Conservation (phyloP, 306 rosid species). For the Argentina anserina region DNA sequence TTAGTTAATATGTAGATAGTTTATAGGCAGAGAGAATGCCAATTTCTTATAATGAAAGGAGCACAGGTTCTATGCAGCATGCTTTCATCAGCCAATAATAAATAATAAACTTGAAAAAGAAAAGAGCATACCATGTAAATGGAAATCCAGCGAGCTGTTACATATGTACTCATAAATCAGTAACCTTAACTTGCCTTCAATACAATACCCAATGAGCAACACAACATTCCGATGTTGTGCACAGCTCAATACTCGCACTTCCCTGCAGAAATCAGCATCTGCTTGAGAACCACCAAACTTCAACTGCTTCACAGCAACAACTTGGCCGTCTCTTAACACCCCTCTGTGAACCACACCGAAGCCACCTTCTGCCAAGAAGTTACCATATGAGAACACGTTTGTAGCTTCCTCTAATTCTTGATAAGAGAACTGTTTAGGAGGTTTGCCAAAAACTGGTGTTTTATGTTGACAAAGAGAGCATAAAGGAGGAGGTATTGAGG, state of each 20-base stretch:
- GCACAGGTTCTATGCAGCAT: neutral
- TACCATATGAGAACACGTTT: constrained; percentile 54
- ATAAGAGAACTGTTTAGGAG: constrained; percentile 78
- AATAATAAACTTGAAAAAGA: neutral
- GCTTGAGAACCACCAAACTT: constrained; percentile 76
- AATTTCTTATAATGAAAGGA: neutral
- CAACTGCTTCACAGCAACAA: constrained; percentile 87
- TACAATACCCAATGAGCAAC: constrained; percentile 77
- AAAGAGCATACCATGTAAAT: constrained; percentile 60
- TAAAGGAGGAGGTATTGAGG: constrained; percentile 80
- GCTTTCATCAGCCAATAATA: neutral
- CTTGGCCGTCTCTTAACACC: constrained; percentile 75
- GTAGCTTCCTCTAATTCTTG: constrained; percentile 80
- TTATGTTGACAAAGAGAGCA: constrained; percentile 88
- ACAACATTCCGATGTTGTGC: constrained; percentile 98
- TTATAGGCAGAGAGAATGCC: neutral
- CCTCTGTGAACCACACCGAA: constrained; percentile 85
- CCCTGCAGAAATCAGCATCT: constrained; percentile 85
- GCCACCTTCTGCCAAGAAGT: constrained; percentile 83
- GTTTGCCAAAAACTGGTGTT: constrained; percentile 84
- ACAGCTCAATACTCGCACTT: constrained; percentile 87
- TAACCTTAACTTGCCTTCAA: constrained; percentile 59
- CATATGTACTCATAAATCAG: constrained; percentile 90
- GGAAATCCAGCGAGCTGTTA: constrained; percentile 80
- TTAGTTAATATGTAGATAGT: neutral